phyloP scores from a whole-genome alignment of 805 yeast genomes.

The Jamesozyma piceae region DNA sequence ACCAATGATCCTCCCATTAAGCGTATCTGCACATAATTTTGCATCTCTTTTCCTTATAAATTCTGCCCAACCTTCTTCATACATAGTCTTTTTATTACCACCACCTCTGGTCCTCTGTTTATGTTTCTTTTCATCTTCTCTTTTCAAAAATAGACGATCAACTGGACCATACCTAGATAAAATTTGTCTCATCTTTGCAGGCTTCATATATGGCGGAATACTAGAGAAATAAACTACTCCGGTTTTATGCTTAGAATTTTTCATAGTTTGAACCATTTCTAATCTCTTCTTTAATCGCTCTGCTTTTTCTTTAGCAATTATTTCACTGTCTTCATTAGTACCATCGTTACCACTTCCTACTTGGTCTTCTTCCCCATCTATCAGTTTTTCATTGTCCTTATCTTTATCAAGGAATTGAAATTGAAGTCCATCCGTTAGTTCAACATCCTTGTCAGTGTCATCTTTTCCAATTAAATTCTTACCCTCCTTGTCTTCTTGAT shows the following conservation, averaged over 20 bases:
- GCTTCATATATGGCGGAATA: conserved; percentile 96
- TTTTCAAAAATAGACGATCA: conserved; percentile 79
- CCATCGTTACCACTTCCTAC: conserved; percentile 5
- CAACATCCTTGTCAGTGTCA: conserved; percentile 2
- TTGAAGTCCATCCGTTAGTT: too few relatives aligned
- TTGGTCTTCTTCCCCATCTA: conserved; percentile 15
- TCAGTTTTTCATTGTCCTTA: conserved; percentile 3
- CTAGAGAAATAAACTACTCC: conserved; percentile 91
- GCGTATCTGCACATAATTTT: conserved; percentile 72
- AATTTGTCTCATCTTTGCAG: conserved; percentile 76
- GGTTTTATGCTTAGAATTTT: conserved; percentile 51
- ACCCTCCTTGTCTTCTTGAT: conserved; percentile 14
- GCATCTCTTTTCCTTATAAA: conserved; percentile 78
- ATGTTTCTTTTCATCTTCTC: conserved; percentile 63
- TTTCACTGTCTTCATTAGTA: conserved; percentile 15
- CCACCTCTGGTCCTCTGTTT: conserved; percentile 70
- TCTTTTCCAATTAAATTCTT: too few relatives aligned
- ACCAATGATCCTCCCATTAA: conserved; percentile 84
- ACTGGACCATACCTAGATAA: conserved; percentile 74
- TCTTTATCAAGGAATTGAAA: too few relatives aligned
- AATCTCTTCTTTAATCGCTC: conserved; percentile 38
- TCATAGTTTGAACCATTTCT: conserved; percentile 36
- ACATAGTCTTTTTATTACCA: conserved; percentile 82
- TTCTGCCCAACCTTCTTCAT: conserved; percentile 96
- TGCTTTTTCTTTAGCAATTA: conserved; percentile 12